Conservation (phyloP, 257 asterid genomes). For the Vinca minor region DNA sequence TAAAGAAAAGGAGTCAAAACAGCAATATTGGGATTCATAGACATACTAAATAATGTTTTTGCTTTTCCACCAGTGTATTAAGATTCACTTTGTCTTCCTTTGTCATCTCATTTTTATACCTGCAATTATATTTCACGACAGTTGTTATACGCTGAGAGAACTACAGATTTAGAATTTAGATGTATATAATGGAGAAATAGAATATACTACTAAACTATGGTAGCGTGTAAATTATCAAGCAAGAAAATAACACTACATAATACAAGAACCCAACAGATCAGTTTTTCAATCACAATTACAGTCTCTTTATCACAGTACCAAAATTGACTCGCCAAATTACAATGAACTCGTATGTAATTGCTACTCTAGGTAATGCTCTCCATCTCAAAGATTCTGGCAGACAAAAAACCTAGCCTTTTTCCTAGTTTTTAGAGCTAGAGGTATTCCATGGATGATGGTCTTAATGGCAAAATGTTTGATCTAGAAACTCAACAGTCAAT, state of each 20-base stretch:
- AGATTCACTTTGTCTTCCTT: conserved; percentile 75
- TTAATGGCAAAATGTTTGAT: background rate
- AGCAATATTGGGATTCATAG: conserved; percentile 9
- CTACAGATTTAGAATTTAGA: no score
- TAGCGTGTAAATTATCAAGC: background rate
- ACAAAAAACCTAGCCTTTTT: background rate
- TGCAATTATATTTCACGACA: conserved; percentile 15
- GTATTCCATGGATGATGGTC: background rate
- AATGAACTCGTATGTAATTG: background rate
- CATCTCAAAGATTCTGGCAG: background rate
- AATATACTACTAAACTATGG: background rate
- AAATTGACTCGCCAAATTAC: background rate
- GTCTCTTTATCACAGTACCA: background rate
- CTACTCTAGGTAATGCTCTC: background rate
- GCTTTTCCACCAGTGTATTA: conserved; percentile 51
- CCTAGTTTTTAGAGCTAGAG: background rate
- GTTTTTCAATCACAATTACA: no score
- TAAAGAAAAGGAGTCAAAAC: background rate
- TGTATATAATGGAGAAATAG: background rate
- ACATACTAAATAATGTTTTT: conserved; percentile 76
- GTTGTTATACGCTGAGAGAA: background rate
- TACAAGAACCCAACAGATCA: background rate
- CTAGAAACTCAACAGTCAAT: background rate
- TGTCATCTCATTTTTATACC: conserved; percentile 79
- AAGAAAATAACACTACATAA: background rate